Evolutionary conservation across 306 rosid species (phyloP).

Genomic region (Corylus avellana): DNA sequence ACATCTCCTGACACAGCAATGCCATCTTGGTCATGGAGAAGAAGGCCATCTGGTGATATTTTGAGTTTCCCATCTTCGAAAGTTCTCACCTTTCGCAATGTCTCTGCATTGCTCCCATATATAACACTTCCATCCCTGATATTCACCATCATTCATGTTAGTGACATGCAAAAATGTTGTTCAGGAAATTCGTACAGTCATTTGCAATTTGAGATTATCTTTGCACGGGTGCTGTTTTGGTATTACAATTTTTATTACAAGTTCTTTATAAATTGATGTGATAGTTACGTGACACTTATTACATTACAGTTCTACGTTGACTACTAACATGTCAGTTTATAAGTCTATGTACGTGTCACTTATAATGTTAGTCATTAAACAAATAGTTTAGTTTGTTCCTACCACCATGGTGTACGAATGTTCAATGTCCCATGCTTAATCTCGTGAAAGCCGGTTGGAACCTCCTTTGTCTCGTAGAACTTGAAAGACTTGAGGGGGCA

Average conservation of each 20-base stretch:
- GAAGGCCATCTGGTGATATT: conserved; percentile 45
- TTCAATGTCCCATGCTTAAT: conserved; percentile 41
- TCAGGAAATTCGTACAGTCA: too few species aligned
- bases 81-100: conserved; percentile 35
- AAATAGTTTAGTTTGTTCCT: not conserved
- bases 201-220: too few species aligned
- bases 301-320: too few species aligned
- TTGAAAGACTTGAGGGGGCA: conserved; percentile 60
- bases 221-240: too few species aligned
- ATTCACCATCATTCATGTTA: not conserved
- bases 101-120: conserved; percentile 55
- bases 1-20: conserved; percentile 50
- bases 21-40: conserved; percentile 49
- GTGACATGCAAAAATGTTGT: not conserved
- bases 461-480: conserved; percentile 53
- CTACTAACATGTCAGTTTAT: too few species aligned
- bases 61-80: conserved; percentile 60
- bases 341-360: too few species aligned
- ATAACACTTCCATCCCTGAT: conserved; percentile 63
- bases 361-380: too few species aligned
- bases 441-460: conserved; percentile 40
- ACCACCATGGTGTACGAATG: conserved; percentile 68
- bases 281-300: too few species aligned
- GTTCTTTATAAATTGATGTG: too few species aligned
- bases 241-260: too few species aligned